phyloP scores from a whole-genome alignment of 331 rosid species.

The Rhamnella rubrinervis region DNA sequence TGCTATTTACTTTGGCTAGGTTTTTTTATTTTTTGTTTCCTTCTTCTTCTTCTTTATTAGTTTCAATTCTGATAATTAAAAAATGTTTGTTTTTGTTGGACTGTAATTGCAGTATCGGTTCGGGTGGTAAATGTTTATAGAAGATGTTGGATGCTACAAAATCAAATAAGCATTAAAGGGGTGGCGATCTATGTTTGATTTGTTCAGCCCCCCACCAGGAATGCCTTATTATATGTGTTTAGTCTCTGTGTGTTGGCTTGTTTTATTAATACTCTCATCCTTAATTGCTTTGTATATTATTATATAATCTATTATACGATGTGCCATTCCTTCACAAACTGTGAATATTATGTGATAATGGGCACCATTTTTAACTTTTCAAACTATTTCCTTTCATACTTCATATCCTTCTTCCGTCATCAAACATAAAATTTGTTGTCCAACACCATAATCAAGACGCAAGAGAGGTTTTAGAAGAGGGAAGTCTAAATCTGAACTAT shows the following conservation, averaged over 20 bases:
- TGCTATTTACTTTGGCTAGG: neutral
- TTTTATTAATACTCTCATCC: slow-evolving; percentile 25
- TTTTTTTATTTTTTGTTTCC: no score
- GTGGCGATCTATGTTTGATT: slow-evolving; percentile 35
- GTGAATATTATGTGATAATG: slow-evolving; percentile 23
- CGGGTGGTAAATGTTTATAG: slow-evolving; percentile 45
- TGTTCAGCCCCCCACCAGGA: slow-evolving; percentile 37
- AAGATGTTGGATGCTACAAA: slow-evolving; percentile 9
- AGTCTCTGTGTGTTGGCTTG: slow-evolving; percentile 32
- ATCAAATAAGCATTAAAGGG: slow-evolving; percentile 7
- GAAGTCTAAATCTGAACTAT: no score
- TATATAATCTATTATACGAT: slow-evolving; percentile 13
- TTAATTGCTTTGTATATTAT: slow-evolving; percentile 33
- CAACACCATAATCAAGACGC: no score
- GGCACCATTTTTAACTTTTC: slow-evolving; percentile 1
- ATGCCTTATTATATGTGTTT: slow-evolving; percentile 13
- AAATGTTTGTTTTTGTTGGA: slow-evolving; percentile 21
- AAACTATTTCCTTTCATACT: no score
- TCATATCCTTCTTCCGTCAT: no score
- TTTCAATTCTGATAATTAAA: slow-evolving; percentile 6
- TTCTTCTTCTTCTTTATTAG: neutral
- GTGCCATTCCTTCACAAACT: slow-evolving; percentile 20
- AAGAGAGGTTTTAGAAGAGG: no score
- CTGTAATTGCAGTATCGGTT: slow-evolving; percentile 64
- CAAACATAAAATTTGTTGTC: no score